A percentile compares a stretch with the other conserved stretches of the same genome.
phyloP scores from a whole-genome alignment of 345 rosid genomes.

The Pugionium dolabratum region DNA sequence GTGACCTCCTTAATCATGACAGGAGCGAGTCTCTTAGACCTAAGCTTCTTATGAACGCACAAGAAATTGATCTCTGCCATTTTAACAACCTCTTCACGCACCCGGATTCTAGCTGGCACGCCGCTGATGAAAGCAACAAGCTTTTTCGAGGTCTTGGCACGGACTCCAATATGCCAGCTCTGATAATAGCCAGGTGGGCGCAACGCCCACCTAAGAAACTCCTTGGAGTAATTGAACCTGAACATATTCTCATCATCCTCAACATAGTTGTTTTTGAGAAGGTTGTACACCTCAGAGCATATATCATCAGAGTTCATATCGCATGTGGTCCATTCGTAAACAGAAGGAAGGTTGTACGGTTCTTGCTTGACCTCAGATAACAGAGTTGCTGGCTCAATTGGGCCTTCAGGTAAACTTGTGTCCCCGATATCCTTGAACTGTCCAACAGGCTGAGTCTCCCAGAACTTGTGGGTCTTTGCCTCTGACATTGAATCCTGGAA shows the following conservation, averaged over 20 bases:
- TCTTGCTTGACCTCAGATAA: conserved; percentile 16
- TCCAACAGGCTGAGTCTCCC: conserved; percentile 12
- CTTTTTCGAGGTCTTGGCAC: background rate
- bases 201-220: conserved; percentile 14
- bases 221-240: conserved; percentile 6
- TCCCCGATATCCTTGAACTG: conserved; percentile 4
- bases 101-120: conserved; percentile 11
- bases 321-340: conserved; percentile 14
- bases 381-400: background rate
- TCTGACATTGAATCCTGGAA: background rate
- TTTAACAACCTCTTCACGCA: background rate
- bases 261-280: background rate
- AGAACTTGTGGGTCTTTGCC: background rate
- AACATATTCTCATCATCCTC: conserved; percentile 16
- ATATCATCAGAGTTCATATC: conserved; percentile 10
- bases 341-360: conserved; percentile 15
- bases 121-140: conserved; percentile 18
- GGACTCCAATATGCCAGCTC: conserved; percentile 19
- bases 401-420: conserved; percentile 8
- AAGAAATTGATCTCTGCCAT: conserved; percentile 15
- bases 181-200: conserved; percentile 12
- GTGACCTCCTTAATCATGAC: conserved; percentile 11
- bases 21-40: conserved; percentile 12
- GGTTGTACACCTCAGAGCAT: background rate
- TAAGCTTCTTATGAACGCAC: conserved; percentile 15